phyloP scores from a whole-genome alignment of 495 filamentous ascomycete genomes.

The Lepidopterella palustris region DNA sequence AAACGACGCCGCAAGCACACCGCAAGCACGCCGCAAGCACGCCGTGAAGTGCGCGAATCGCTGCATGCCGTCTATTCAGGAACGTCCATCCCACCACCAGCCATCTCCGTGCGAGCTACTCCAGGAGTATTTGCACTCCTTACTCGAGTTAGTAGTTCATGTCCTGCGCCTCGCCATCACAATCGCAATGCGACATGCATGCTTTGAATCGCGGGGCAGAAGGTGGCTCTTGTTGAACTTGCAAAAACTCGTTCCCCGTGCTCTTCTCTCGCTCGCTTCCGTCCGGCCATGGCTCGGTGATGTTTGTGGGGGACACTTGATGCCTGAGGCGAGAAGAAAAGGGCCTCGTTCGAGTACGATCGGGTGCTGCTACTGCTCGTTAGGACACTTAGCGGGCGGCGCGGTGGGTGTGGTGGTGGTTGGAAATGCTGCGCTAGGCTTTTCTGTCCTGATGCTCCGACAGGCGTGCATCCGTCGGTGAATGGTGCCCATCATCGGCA shows the following conservation, averaged over 20 bases:
- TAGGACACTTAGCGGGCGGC: background rate
- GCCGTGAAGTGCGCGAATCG: too few species aligned
- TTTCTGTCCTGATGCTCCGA: background rate
- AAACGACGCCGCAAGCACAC: too few species aligned
- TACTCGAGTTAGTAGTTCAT: background rate
- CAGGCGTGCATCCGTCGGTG: background rate
- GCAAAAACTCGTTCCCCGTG: background rate
- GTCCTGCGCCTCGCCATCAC: background rate
- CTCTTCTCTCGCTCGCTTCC: background rate
- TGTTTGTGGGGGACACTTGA: background rate
- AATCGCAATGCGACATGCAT: background rate
- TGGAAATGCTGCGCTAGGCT: background rate
- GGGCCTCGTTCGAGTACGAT: background rate
- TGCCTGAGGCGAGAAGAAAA: background rate
- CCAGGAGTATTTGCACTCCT: too few species aligned
- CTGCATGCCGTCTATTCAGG: too few species aligned
- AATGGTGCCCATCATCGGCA: background rate
- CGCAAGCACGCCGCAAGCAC: too few species aligned
- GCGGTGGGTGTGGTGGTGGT: background rate
- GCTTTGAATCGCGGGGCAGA: background rate
- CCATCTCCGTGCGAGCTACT: too few species aligned
- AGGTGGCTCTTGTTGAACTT: background rate
- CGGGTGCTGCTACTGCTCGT: background rate
- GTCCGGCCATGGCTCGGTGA: background rate
- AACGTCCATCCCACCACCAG: too few species aligned